Evolutionary conservation across 139 green algal genomes (phyloP).

Genomic region (Chlamydomonas applanata): DNA sequence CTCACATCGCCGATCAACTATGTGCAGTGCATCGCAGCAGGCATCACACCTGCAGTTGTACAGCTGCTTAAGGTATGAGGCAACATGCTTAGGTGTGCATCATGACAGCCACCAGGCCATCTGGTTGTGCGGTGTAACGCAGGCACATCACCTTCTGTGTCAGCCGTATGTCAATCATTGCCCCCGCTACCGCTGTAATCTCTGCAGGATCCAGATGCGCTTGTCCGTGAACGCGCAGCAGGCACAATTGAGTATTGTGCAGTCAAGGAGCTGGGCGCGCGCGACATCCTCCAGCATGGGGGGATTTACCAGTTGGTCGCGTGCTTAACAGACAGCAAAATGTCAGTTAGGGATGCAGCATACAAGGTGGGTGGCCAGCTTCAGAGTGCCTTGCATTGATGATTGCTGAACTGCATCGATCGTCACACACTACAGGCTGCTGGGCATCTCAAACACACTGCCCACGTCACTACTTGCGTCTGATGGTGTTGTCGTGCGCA

Average conservation of each 20-base stretch:
- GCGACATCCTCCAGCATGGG: conserved; percentile 46
- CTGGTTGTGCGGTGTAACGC: too few species aligned
- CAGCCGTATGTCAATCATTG: too few species aligned
- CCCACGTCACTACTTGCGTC: too few species aligned
- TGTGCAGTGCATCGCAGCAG: conserved; percentile 50
- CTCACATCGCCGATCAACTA: conserved; percentile 28
- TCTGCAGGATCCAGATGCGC: conserved; percentile 29
- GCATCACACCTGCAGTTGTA: conserved; percentile 47
- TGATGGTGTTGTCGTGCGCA: too few species aligned
- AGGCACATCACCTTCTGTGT: too few species aligned
- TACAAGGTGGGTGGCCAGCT: conserved; percentile 15
- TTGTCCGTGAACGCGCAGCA: conserved; percentile 30
- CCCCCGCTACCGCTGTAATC: too few species aligned
- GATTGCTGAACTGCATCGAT: too few species aligned
- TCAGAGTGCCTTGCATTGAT: too few species aligned
- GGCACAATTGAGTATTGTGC: conserved; percentile 22
- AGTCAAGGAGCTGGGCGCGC: conserved; percentile 38
- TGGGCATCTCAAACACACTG: too few species aligned
- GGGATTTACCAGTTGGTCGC: conserved; percentile 38
- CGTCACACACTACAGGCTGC: conserved; percentile 13
- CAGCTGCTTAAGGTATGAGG: conserved; percentile 34
- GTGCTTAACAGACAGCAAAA: conserved; percentile 25
- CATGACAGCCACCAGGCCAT: too few species aligned
- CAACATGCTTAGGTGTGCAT: too few species aligned
- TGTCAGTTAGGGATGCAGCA: conserved; percentile 21